Conservation (phyloP, 2,329 filamentous ascomycete genomes). For the Clonostachys byssicola region DNA sequence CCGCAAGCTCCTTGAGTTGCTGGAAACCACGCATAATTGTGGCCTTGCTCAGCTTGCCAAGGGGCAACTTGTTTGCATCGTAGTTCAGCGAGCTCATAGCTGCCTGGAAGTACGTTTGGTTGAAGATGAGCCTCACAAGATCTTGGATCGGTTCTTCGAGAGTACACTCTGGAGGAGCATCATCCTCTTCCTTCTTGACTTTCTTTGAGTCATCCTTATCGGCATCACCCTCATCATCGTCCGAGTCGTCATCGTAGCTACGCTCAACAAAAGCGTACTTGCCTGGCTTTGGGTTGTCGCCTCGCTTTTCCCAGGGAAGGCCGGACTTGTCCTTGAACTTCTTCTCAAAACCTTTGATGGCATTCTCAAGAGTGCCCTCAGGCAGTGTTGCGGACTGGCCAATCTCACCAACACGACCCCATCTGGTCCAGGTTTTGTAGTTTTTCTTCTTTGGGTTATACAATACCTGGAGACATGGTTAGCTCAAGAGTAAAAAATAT, state of each 20-base stretch:
- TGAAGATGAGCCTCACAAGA: slow-evolving; percentile 81
- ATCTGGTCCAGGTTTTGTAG: slow-evolving; percentile 69
- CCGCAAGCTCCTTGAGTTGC: slow-evolving; percentile 70
- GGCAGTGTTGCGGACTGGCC: slow-evolving; percentile 44
- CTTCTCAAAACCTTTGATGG: slow-evolving; percentile 48
- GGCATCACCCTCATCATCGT: slow-evolving; percentile 43
- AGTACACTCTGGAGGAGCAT: slow-evolving; percentile 43
- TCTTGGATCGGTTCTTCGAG: slow-evolving; percentile 58
- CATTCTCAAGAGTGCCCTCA: slow-evolving; percentile 31
- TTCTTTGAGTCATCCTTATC: slow-evolving; percentile 19
- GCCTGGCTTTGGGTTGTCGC: slow-evolving; percentile 51
- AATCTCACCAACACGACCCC: slow-evolving; percentile 70
- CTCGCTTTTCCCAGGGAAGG: slow-evolving; percentile 47
- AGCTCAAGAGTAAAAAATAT: slow-evolving; percentile 3
- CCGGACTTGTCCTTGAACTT: slow-evolving; percentile 63
- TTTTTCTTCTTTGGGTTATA: slow-evolving; percentile 22
- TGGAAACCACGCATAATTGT: slow-evolving; percentile 75
- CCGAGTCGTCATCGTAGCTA: slow-evolving; percentile 67
- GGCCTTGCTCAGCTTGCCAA: slow-evolving; percentile 78
- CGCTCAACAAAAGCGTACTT: slow-evolving; percentile 81
- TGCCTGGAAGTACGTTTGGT: slow-evolving; percentile 64
- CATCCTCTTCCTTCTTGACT: slow-evolving; percentile 23
- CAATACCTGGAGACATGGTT: slow-evolving; percentile 29
- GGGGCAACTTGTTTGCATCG: slow-evolving; percentile 70
- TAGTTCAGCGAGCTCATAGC: slow-evolving; percentile 67